Conservation (phyloP, 1,284 basidiomycete species). For the Ustilago hordei region DNA sequence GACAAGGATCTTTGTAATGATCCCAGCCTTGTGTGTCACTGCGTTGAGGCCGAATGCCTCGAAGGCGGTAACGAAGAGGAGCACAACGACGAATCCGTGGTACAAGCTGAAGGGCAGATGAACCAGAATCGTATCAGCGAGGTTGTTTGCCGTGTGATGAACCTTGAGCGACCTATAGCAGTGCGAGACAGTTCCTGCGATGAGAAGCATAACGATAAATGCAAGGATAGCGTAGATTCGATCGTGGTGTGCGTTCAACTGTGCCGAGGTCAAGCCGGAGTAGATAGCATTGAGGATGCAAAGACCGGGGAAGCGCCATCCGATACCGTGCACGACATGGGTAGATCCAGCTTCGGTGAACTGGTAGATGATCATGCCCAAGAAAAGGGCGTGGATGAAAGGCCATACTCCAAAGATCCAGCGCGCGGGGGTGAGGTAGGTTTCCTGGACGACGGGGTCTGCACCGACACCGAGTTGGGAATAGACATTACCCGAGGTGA, state of each 20-base stretch:
- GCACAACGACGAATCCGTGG: constrained; percentile 93
- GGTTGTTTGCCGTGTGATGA: constrained; percentile 77
- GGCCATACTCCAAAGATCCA: constrained; percentile 85
- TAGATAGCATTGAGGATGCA: constrained; percentile 86
- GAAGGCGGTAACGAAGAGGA: constrained; percentile 87
- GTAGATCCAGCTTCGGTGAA: constrained; percentile 77
- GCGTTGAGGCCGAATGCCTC: constrained; percentile 90
- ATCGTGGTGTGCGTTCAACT: constrained; percentile 44
- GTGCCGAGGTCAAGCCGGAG: constrained; percentile 75
- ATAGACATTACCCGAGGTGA: constrained; percentile 90
- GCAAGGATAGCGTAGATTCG: constrained; percentile 82
- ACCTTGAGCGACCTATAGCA: constrained; percentile 94
- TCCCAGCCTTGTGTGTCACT: constrained; percentile 76
- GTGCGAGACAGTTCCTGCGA: constrained; percentile 84
- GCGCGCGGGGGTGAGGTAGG: constrained; percentile 88
- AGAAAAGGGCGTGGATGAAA: constrained; percentile 84
- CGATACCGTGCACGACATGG: constrained; percentile 84
- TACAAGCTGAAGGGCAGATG: constrained; percentile 73
- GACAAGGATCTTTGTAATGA: constrained; percentile 93
- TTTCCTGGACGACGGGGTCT: constrained; percentile 72
- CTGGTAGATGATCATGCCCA: constrained; percentile 73
- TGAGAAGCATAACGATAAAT: constrained; percentile 86
- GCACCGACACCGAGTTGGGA: constrained; percentile 74
- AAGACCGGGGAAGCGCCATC: constrained; percentile 88
- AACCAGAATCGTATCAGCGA: constrained; percentile 72